Evolutionary conservation across 371 early-diverging fungal genomes (phyloP).

Genomic region (Actinomucor elegans): DNA sequence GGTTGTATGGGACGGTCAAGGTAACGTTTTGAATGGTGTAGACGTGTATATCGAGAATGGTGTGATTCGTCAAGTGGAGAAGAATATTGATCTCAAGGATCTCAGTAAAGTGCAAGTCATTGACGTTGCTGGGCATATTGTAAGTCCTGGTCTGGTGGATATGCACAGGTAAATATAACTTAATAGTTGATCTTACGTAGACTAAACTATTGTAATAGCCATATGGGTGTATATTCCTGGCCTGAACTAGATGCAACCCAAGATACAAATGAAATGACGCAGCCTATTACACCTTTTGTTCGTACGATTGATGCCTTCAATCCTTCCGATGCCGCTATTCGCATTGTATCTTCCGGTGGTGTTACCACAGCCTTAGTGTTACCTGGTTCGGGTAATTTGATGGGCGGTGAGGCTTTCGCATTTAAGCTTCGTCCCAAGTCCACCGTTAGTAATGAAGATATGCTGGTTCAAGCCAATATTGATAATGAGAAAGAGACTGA

Average conservation of each 20-base stretch:
- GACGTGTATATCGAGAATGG: conserved; percentile 1
- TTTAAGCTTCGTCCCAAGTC: conserved; percentile 56
- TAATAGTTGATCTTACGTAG: not conserved
- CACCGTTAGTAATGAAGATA: conserved; percentile 60
- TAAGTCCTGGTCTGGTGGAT: conserved; percentile 78
- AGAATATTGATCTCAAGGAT: conserved; percentile 19
- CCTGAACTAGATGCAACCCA: conserved; percentile 52
- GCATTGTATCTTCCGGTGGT: conserved; percentile 71
- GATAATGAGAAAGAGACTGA: conserved; percentile 17
- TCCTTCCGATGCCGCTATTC: conserved; percentile 63
- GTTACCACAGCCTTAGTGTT: conserved; percentile 75
- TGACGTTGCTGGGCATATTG: conserved; percentile 63
- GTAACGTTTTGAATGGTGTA: conserved; percentile 28
- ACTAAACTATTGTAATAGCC: conserved; percentile 24
- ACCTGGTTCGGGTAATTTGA: conserved; percentile 76
- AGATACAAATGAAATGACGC: conserved; percentile 72
- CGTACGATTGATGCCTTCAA: conserved; percentile 61
- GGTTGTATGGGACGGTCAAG: conserved; percentile 62
- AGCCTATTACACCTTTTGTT: conserved; percentile 58
- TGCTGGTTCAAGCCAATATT: conserved; percentile 63
- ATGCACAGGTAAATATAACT: conserved; percentile 60
- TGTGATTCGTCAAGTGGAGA: conserved; percentile 43
- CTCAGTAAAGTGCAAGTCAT: conserved; percentile 35
- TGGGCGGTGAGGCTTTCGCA: conserved; percentile 76
- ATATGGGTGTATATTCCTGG: conserved; percentile 65